Evolutionary conservation across 2,329 filamentous ascomycete species (phyloP).

Genomic region (Hypocrella siamensis): DNA sequence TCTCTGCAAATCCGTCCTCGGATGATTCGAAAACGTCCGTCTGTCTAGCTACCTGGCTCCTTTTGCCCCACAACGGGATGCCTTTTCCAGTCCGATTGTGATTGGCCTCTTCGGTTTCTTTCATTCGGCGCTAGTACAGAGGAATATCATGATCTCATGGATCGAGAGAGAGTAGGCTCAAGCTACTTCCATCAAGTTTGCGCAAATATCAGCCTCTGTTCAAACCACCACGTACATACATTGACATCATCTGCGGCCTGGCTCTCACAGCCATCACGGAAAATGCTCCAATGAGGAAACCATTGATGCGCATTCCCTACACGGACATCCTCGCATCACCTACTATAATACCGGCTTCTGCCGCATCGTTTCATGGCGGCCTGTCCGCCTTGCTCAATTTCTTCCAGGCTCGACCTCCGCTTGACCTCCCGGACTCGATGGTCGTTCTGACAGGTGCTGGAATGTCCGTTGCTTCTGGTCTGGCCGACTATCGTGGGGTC

Average conservation of each 20-base stretch:
- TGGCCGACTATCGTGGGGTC: conserved; percentile 81
- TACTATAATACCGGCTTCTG: conserved; percentile 56
- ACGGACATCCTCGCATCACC: conserved; percentile 68
- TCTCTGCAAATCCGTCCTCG: no score
- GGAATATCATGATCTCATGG: no score
- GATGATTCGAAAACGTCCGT: no score
- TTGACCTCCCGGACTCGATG: conserved; percentile 28
- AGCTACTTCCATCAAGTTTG: no score
- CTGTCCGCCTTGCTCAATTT: conserved; percentile 65
- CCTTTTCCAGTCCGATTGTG: no score
- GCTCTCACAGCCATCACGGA: neutral
- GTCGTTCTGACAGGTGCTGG: conserved; percentile 63
- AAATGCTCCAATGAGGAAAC: conserved; percentile 39
- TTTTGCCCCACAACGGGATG: no score
- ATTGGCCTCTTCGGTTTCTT: no score
- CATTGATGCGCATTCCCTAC: conserved; percentile 79
- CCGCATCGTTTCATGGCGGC: conserved; percentile 54
- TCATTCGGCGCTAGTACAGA: no score
- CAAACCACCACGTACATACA: no score
- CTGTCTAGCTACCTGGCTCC: no score
- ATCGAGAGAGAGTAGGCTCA: no score
- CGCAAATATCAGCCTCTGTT: no score
- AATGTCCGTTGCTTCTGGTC: conserved; percentile 80
- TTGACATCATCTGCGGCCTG: neutral
- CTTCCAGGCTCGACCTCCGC: conserved; percentile 44